Evolutionary conservation across 805 yeast species (phyloP).

Genomic region (Phaffomyces thermotolerans): DNA sequence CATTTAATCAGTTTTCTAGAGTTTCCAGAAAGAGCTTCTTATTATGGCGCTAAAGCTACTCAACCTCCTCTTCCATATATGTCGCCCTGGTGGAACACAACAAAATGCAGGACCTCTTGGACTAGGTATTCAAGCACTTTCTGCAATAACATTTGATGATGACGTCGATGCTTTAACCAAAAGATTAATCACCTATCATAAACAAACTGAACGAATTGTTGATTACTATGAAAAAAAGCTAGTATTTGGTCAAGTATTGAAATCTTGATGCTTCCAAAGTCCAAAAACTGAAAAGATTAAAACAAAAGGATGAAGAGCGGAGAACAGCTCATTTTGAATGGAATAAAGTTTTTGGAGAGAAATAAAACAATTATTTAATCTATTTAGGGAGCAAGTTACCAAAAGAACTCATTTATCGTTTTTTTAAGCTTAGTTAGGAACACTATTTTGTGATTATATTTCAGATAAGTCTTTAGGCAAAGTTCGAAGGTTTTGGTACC

Average conservation of each 20-base stretch:
- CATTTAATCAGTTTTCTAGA: constrained; percentile 59
- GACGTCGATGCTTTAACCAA: too few species aligned
- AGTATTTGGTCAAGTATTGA: too few species aligned
- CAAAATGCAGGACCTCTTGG: constrained; percentile 44
- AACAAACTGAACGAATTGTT: too few species aligned
- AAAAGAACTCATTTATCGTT: constrained; percentile 75
- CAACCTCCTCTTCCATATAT: constrained; percentile 38
- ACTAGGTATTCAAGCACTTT: constrained; percentile 54
- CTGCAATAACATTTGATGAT: constrained; percentile 64
- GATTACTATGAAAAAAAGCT: too few species aligned
- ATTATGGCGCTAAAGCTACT: constrained; percentile 76
- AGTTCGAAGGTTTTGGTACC: constrained; percentile 54
- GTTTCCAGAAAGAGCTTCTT: constrained; percentile 72
- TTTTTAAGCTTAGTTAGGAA: constrained; percentile 77
- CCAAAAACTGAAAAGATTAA: too few species aligned
- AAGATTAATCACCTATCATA: too few species aligned
- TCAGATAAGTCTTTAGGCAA: constrained; percentile 72
- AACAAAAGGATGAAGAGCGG: too few species aligned
- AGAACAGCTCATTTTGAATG: too few species aligned
- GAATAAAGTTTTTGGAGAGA: too few species aligned
- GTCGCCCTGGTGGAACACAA: constrained; percentile 19
- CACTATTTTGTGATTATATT: constrained; percentile 64
- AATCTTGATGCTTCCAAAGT: too few species aligned
- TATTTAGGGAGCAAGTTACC: too few species aligned
- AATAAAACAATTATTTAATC: too few species aligned